Evolutionary conservation across 1,139 yeast species (phyloP).

Genomic region (Eremothecium gossypii): DNA sequence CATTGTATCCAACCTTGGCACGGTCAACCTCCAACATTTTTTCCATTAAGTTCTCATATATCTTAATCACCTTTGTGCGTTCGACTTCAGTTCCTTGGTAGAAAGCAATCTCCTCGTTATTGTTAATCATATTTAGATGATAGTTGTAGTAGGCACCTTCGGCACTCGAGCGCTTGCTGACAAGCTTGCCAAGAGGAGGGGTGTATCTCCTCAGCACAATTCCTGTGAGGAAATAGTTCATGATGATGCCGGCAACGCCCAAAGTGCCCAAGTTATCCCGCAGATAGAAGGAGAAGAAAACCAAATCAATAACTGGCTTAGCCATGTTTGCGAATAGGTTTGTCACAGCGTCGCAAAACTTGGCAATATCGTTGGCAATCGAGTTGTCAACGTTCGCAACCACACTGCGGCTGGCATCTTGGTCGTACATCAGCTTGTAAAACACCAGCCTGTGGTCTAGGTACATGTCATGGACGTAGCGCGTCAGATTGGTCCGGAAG

Average conservation of each 20-base stretch:
- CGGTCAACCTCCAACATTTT: conserved; percentile 37
- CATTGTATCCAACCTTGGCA: conserved; percentile 49
- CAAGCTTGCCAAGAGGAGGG: conserved; percentile 77
- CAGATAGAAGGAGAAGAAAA: conserved; percentile 79
- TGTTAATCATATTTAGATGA: conserved; percentile 75
- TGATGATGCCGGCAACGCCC: conserved; percentile 72
- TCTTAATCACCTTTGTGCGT: conserved; percentile 51
- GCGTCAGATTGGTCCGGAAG: conserved; percentile 73
- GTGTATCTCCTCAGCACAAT: conserved; percentile 61
- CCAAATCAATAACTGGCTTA: conserved; percentile 79
- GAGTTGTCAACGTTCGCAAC: conserved; percentile 55
- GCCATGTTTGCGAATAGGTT: conserved; percentile 83
- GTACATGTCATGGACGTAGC: conserved; percentile 86
- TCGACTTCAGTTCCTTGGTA: conserved; percentile 87
- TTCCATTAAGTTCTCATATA: conserved; percentile 52
- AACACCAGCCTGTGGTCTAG: conserved; percentile 74
- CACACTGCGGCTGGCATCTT: conserved; percentile 30
- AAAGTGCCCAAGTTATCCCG: conserved; percentile 79
- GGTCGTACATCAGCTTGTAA: conserved; percentile 56
- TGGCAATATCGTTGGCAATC: conserved; percentile 75
- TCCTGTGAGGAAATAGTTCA: conserved; percentile 77
- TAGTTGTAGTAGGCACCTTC: conserved; percentile 89
- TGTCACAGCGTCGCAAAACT: conserved; percentile 76
- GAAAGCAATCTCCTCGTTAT: conserved; percentile 90
- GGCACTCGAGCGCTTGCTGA: conserved; percentile 63